Evolutionary conservation across 768 basidiomycete species (phyloP).

Genomic region (Rhizopogon vulgaris): DNA sequence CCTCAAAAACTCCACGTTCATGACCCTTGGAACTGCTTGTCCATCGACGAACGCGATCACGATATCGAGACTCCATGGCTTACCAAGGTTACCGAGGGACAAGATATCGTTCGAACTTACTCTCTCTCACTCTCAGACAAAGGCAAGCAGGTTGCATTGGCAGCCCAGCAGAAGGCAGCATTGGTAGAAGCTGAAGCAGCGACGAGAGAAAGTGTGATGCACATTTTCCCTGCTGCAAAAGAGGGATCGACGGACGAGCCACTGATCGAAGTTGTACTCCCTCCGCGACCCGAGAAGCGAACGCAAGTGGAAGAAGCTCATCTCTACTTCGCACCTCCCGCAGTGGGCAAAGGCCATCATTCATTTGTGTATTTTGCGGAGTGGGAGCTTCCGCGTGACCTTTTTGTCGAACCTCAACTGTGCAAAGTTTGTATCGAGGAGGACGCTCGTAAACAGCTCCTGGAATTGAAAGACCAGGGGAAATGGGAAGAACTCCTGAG

Average conservation of each 20-base stretch:
- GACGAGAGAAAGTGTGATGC: slow-evolving; percentile 12
- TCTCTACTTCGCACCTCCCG: slow-evolving; percentile 38
- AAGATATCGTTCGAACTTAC: slow-evolving; percentile 28
- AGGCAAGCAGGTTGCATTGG: neutral
- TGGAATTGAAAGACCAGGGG: slow-evolving; percentile 15
- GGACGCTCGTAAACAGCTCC: slow-evolving; percentile 18
- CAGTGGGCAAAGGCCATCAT: slow-evolving; percentile 45
- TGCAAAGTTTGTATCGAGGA: slow-evolving; percentile 35
- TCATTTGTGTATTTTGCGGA: slow-evolving; percentile 46
- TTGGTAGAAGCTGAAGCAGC: slow-evolving; percentile 8
- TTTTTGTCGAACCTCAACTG: slow-evolving; percentile 28
- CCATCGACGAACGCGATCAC: slow-evolving; percentile 2
- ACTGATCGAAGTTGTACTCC: slow-evolving; percentile 24
- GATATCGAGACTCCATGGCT: slow-evolving; percentile 18
- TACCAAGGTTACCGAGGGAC: slow-evolving; percentile 7
- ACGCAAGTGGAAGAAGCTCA: slow-evolving; percentile 35
- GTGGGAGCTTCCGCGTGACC: slow-evolving; percentile 44
- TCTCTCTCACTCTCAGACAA: slow-evolving; percentile 12
- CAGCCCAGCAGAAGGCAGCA: slow-evolving; percentile 1
- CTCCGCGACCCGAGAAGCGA: slow-evolving; percentile 16
- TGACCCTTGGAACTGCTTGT: slow-evolving; percentile 34
- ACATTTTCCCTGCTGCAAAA: slow-evolving; percentile 13
- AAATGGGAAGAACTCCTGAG: slow-evolving; percentile 12
- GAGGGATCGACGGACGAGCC: slow-evolving; percentile 19
- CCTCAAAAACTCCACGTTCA: slow-evolving; percentile 39